Percentiles rank a stretch among this genome's conserved stretches.
phyloP scores from a whole-genome alignment of 352 stramenopile species.

The Globisporangium abappressorium region DNA sequence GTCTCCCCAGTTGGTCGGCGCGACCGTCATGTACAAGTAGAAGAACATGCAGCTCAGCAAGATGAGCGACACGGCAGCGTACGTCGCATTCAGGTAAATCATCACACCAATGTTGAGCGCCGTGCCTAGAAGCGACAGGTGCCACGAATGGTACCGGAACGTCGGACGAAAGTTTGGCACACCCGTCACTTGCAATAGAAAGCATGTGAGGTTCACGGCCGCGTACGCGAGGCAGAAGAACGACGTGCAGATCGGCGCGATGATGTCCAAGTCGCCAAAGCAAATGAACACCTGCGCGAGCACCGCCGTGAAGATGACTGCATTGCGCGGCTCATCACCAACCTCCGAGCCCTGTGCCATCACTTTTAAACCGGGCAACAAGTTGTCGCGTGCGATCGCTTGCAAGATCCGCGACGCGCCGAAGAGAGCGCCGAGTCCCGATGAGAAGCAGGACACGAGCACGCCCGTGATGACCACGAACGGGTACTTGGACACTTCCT shows the following conservation, averaged over 20 bases:
- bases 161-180: constrained; percentile 79
- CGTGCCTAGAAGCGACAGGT: constrained; percentile 53
- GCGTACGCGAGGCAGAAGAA: constrained; percentile 84
- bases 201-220: constrained; percentile 70
- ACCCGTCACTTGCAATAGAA: constrained; percentile 69
- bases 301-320: constrained; percentile 61
- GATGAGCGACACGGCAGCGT: constrained; percentile 53
- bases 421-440: constrained; percentile 63
- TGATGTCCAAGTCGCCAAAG: constrained; percentile 68
- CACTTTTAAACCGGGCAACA: constrained; percentile 45
- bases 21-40: constrained; percentile 59
- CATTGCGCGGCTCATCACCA: constrained; percentile 68
- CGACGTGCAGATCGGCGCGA: constrained; percentile 76
- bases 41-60: constrained; percentile 56
- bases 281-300: constrained; percentile 70
- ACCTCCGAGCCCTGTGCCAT: constrained; percentile 50
- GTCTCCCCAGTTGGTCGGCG: constrained; percentile 63
- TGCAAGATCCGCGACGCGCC: constrained; percentile 70
- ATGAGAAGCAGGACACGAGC: constrained; percentile 69
- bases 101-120: constrained; percentile 68
- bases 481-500: constrained; percentile 51
- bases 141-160: constrained; percentile 70
- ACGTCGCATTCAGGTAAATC: constrained; percentile 69
- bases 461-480: constrained; percentile 64
- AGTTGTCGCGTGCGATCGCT: constrained; percentile 68